Percentiles rank a stretch among this genome's conserved stretches.
phyloP scores from a whole-genome alignment of 2,329 filamentous ascomycete genomes.

The Fusarium incarnatum region DNA sequence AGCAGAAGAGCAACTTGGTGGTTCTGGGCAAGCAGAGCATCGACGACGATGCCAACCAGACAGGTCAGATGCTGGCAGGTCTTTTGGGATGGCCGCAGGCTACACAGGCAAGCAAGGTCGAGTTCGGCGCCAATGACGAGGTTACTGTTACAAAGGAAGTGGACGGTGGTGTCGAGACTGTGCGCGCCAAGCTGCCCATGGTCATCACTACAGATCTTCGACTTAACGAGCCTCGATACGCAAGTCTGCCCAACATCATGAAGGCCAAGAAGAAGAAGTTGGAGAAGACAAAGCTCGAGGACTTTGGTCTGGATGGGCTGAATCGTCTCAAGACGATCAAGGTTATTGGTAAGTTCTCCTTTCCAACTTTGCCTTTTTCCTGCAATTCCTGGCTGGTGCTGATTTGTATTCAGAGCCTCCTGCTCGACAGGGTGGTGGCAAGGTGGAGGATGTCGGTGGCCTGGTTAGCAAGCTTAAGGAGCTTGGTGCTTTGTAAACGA shows the following conservation, averaged over 20 bases:
- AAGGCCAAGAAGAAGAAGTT: slow-evolving; percentile 99
- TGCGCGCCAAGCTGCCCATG: slow-evolving; percentile 87
- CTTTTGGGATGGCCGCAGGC: slow-evolving; percentile 93
- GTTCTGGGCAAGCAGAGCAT: slow-evolving; percentile 98
- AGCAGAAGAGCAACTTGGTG: slow-evolving; percentile 90
- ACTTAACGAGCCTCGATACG: slow-evolving; percentile 94
- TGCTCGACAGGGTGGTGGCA: slow-evolving; percentile 89
- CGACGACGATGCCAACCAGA: slow-evolving; percentile 95
- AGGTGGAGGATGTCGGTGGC: slow-evolving; percentile 98
- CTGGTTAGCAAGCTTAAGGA: slow-evolving; percentile 95
- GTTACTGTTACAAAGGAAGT: slow-evolving; percentile 91
- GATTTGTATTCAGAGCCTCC: slow-evolving; percentile 74
- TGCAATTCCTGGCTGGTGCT: slow-evolving; percentile 1
- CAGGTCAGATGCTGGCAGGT: slow-evolving; percentile 96
- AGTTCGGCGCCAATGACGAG: slow-evolving; percentile 75
- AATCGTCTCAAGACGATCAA: slow-evolving; percentile 88
- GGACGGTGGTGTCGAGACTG: slow-evolving; percentile 92
- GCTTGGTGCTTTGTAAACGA: slow-evolving; percentile 81
- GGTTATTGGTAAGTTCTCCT: slow-evolving; percentile 75
- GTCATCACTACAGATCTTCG: slow-evolving; percentile 94
- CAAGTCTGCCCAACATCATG: slow-evolving; percentile 98
- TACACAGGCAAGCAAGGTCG: slow-evolving; percentile 89
- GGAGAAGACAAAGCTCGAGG: slow-evolving; percentile 87
- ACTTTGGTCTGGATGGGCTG: slow-evolving; percentile 81
- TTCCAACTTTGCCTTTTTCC: not conserved